Percentiles rank a stretch among this genome's conserved stretches.
Evolutionary conservation across 2,329 filamentous ascomycete genomes (phyloP).

Genomic region (Plenodomus biglobosus): DNA sequence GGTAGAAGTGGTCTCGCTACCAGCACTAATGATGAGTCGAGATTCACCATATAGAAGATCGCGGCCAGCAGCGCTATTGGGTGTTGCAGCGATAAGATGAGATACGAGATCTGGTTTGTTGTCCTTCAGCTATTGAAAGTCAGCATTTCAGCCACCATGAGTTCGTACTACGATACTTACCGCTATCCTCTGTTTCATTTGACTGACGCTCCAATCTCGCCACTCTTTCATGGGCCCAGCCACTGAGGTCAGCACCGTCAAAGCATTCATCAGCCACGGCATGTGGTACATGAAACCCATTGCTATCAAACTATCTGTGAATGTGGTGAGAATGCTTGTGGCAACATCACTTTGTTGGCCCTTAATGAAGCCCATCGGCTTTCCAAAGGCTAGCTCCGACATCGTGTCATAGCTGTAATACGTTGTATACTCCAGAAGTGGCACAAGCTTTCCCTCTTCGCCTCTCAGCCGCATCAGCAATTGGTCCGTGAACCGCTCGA

Average conservation of each 20-base stretch:
- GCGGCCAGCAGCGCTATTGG: slow-evolving; percentile 13
- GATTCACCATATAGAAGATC: slow-evolving; percentile 32
- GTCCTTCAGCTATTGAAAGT: slow-evolving; percentile 12
- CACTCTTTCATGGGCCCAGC: slow-evolving; percentile 31
- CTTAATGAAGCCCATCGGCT: slow-evolving; percentile 45
- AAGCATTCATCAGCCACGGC: slow-evolving; percentile 33
- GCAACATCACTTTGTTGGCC: slow-evolving; percentile 33
- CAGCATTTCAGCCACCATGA: background rate
- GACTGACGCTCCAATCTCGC: slow-evolving; percentile 26
- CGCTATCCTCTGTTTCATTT: slow-evolving; percentile 26
- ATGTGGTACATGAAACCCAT: slow-evolving; percentile 31
- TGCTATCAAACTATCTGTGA: slow-evolving; percentile 30
- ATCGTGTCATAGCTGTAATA: slow-evolving; percentile 52
- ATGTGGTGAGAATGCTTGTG: slow-evolving; percentile 30
- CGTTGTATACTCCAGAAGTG: slow-evolving; percentile 46
- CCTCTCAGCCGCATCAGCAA: slow-evolving; percentile 19
- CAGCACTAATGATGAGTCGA: slow-evolving; percentile 36
- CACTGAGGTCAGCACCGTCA: slow-evolving; percentile 19
- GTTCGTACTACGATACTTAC: slow-evolving; percentile 10
- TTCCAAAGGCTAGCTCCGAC: slow-evolving; percentile 49
- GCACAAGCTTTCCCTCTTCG: slow-evolving; percentile 32
- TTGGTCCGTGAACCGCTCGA: slow-evolving; percentile 29
- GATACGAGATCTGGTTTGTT: slow-evolving; percentile 24
- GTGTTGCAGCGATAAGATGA: slow-evolving; percentile 26
- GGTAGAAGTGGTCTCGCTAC: slow-evolving; percentile 53